Conservation (phyloP, 352 stramenopile species). For the Phytopythium mirpurense region DNA sequence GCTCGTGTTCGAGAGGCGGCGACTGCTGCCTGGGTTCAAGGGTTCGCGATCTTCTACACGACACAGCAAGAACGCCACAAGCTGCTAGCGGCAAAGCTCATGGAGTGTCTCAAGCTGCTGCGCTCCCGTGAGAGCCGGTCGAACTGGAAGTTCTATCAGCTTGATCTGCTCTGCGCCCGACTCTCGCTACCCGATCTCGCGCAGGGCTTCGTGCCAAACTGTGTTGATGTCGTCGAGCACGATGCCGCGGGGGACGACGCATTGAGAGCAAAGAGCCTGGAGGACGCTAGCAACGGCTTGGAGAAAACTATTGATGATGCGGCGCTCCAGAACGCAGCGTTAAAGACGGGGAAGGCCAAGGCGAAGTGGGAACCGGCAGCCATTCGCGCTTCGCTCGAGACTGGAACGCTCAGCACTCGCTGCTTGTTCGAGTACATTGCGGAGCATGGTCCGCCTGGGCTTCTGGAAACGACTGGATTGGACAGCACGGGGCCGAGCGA, state of each 20-base stretch:
- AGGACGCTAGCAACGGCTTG: conserved; percentile 11
- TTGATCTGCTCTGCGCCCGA: conserved; percentile 78
- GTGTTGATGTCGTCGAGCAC: conserved; percentile 53
- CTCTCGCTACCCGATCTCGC: conserved; percentile 70
- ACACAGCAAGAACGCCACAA: conserved; percentile 52
- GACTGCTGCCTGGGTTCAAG: conserved; percentile 62
- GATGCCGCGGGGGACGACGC: conserved; percentile 19
- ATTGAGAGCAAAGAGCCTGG: conserved; percentile 2
- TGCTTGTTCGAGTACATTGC: conserved; percentile 69
- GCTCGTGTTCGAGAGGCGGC: conserved; percentile 59
- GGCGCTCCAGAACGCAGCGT: conserved; percentile 49
- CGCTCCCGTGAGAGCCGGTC: conserved; percentile 22
- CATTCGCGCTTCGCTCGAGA: conserved; percentile 52
- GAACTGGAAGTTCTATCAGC: conserved; percentile 59
- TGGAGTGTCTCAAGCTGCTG: conserved; percentile 42
- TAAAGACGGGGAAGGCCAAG: conserved; percentile 57
- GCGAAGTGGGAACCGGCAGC: conserved; percentile 54
- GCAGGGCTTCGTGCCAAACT: conserved; percentile 69
- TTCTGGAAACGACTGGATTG: conserved; percentile 47
- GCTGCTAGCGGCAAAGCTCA: conserved; percentile 46
- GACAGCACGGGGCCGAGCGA: conserved; percentile 18
- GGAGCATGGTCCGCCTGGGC: conserved; percentile 42
- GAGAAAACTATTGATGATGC: conserved; percentile 58
- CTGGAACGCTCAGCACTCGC: conserved; percentile 52
- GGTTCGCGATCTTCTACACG: conserved; percentile 72